Base-by-base conservation (phyloP, 176 grass and related monocot species). In the Oryza punctata region DNA sequence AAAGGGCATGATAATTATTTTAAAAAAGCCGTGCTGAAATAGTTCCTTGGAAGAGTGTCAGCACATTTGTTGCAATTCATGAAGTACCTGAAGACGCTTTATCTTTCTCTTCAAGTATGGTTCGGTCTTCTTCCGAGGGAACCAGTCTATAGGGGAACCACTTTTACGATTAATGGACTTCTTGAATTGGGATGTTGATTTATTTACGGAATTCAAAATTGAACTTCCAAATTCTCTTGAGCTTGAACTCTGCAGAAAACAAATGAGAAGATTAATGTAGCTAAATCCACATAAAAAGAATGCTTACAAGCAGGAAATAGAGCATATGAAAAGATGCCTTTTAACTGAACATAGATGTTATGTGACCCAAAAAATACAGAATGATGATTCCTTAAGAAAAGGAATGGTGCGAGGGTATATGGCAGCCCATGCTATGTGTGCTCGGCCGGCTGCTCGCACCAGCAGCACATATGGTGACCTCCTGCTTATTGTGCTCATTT, bases 31-130 rank as follows among this genome's bases (percentile, higher is more conserved):
- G 72, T 71, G 3, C 45, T 30, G 21, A 77, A 70, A 52, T 32
- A 75, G 43, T 16, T 75, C 16, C 88, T 37, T 6, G 45, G 57
- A 12, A 40, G 38, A 85, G 21, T 67, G 54, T 43, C n/a, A 26
- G 5, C 46, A 28, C 37, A 84, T 88, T 69, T 73, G 61, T 40
- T 19, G 37, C 12, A 50, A 82, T 59, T 18, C 12, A 26, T 49
- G 7, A 27, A 81, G 33, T 92, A 96, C 96, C 93, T 96, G 91
- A 67, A 96, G 93, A 50, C 70, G 89, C 65, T 92, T 99, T 77
- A 96, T 99, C 85, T 99, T 99, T 84, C 96, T 88, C 84, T 94
- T 99, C 74, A 99, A 84, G 85, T 89, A 99, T 38, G 96, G 90
- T 71, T 99, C 93, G 0, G 81, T 86, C 71, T 92, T 96, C 73